A percentile compares a stretch with the other conserved stretches of the same genome.
These are phyloP conservation scores for Ogataea kodamae DNA, from an alignment of 805 yeast genomes.

Conservation along the genomic window DNA sequence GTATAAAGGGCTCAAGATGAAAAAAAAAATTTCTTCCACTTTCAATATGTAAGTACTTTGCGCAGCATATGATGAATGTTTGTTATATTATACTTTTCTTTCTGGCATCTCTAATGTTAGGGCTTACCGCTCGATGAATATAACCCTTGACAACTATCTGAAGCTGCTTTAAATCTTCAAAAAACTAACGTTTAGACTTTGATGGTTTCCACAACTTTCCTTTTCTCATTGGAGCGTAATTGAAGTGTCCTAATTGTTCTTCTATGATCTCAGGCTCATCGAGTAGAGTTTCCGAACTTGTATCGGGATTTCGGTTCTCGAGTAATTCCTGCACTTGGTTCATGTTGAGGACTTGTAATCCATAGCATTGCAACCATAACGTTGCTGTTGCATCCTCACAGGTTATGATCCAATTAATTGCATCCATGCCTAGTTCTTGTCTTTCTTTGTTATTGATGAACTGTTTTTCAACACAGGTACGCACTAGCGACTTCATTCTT, in stretches of 20 bases:
- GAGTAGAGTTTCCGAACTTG: not conserved
- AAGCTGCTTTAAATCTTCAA: constrained; percentile 25
- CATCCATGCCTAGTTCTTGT: constrained; percentile 21
- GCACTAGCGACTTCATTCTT: constrained; percentile 50
- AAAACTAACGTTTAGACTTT: constrained; percentile 2
- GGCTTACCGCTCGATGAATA: constrained; percentile 75
- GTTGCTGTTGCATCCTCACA: constrained; percentile 57
- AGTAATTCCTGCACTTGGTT: constrained; percentile 46
- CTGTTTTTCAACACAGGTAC: constrained; percentile 56
- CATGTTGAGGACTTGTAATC: constrained; percentile 50
- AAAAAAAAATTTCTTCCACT: constrained; percentile 2
- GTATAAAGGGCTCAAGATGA: constrained; percentile 1
- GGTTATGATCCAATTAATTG: constrained; percentile 56
- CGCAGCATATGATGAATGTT: constrained; percentile 29
- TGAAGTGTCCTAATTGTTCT: constrained; percentile 44
- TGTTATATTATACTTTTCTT: constrained; percentile 43
- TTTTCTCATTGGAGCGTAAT: constrained; percentile 58
- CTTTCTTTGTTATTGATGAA: constrained; percentile 36
- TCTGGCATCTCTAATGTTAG: constrained; percentile 96
- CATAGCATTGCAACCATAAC: constrained; percentile 52
- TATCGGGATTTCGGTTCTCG: constrained; percentile 28
- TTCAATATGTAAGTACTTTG: constrained; percentile 7
- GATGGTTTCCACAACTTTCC: constrained; percentile 59
- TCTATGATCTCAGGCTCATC: constrained; percentile 15
- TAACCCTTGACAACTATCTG: constrained; percentile 70